Conservation (phyloP, 2,329 filamentous ascomycete genomes). For the Exophiala mesophila region DNA sequence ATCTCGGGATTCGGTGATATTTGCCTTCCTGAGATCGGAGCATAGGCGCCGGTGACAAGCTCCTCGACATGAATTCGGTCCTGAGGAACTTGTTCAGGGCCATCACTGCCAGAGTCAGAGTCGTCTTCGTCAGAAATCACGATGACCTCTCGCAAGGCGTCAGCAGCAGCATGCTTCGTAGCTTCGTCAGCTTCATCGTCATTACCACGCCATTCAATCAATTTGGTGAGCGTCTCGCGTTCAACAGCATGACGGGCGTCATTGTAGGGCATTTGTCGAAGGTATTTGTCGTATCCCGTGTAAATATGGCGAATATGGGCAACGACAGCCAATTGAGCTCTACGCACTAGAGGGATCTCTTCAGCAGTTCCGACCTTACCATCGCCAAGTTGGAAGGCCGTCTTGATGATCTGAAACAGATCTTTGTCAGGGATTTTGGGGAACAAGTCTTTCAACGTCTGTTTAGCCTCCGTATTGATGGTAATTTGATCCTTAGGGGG, state of each 20-base stretch:
- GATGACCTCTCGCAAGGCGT: slow-evolving; percentile 60
- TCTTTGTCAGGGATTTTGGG: slow-evolving; percentile 58
- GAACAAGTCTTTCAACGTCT: slow-evolving; percentile 58
- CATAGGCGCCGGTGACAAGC: slow-evolving; percentile 36
- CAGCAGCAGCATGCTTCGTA: slow-evolving; percentile 50
- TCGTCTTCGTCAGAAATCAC: slow-evolving; percentile 60
- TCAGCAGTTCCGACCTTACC: slow-evolving; percentile 54
- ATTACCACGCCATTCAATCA: slow-evolving; percentile 61
- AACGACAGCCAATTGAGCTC: slow-evolving; percentile 57
- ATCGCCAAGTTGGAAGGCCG: slow-evolving; percentile 57
- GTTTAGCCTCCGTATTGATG: slow-evolving; percentile 53
- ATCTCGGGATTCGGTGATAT: slow-evolving; percentile 25
- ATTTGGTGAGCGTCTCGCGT: slow-evolving; percentile 49
- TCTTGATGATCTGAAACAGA: slow-evolving; percentile 53
- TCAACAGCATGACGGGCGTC: slow-evolving; percentile 54
- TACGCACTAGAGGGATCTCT: slow-evolving; percentile 50
- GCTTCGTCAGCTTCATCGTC: slow-evolving; percentile 49
- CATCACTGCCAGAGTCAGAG: slow-evolving; percentile 39
- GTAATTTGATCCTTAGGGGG: slow-evolving; percentile 34
- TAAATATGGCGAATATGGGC: slow-evolving; percentile 60
- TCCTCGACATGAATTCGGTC: slow-evolving; percentile 41
- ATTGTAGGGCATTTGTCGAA: slow-evolving; percentile 49
- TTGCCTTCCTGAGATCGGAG: slow-evolving; percentile 10
- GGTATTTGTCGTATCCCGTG: slow-evolving; percentile 57
- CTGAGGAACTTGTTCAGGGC: slow-evolving; percentile 25